Percentiles rank a stretch among this genome's conserved stretches.
These are phyloP conservation scores for Balakata baccata DNA, from an alignment of 345 rosid genomes.

Conservation along the genomic window DNA sequence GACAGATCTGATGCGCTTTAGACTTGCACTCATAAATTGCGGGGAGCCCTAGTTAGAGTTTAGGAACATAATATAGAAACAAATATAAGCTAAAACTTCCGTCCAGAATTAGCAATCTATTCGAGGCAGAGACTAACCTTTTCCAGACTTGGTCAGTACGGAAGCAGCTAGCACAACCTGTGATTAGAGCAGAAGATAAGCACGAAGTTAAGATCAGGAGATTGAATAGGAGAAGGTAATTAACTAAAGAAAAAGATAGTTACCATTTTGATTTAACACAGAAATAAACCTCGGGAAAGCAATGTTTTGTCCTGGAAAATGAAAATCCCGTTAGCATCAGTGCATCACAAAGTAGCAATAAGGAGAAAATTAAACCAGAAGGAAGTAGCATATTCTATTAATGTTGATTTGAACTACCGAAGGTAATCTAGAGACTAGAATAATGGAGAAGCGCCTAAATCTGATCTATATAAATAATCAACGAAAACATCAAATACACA, in stretches of 20 bases:
- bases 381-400: no score
- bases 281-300: background rate
- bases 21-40: background rate
- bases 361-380: background rate
- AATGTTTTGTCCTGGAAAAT: background rate
- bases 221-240: background rate
- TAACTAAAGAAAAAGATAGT: background rate
- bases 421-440: background rate
- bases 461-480: background rate
- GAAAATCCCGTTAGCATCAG: background rate
- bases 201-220: background rate
- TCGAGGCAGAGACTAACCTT: slow-evolving; percentile 57
- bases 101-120: background rate
- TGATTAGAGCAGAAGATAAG: slow-evolving; percentile 8
- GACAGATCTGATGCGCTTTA: background rate
- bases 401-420: background rate
- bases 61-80: background rate
- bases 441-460: background rate
- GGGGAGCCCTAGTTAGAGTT: background rate
- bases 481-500: background rate
- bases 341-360: background rate
- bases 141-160: slow-evolving; percentile 78
- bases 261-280: slow-evolving; percentile 15
- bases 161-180: slow-evolving; percentile 96
- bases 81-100: background rate